These are phyloP conservation scores for Penicillium capsulatum DNA, from an alignment of 2,329 filamentous ascomycete species.

Conservation along the genomic window DNA sequence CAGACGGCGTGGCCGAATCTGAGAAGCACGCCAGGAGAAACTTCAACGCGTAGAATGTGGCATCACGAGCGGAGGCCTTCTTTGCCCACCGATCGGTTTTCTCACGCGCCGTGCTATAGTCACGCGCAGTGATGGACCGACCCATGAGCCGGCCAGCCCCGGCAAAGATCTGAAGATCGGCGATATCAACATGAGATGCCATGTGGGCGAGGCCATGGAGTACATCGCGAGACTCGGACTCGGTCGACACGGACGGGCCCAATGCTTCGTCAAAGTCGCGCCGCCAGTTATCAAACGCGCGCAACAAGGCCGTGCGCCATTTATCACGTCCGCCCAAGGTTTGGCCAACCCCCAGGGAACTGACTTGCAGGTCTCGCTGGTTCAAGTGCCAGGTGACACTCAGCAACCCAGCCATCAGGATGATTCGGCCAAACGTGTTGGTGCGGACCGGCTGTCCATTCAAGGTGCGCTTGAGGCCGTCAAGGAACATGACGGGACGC, in stretches of 20 bases:
- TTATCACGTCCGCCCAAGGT: conserved; percentile 83
- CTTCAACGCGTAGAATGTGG: conserved; percentile 85
- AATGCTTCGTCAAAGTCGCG: conserved; percentile 82
- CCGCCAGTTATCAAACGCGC: conserved; percentile 92
- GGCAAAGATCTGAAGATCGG: conserved; percentile 96
- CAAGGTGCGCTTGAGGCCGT: conserved; percentile 83
- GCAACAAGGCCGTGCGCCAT: conserved; percentile 79
- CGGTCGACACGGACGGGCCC: conserved; percentile 60
- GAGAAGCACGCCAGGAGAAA: conserved; percentile 78
- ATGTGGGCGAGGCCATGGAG: conserved; percentile 93
- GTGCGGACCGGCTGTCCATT: conserved; percentile 82
- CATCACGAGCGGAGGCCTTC: conserved; percentile 80
- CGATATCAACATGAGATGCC: conserved; percentile 95
- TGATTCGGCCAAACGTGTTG: conserved; percentile 87
- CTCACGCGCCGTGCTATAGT: conserved; percentile 72
- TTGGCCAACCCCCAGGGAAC: conserved; percentile 73
- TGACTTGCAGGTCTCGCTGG: conserved; percentile 88
- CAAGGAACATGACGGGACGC: conserved; percentile 81
- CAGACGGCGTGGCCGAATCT: conserved; percentile 35
- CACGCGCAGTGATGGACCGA: conserved; percentile 74
- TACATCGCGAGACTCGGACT: conserved; percentile 78
- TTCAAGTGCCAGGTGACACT: conserved; percentile 98
- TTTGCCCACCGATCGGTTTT: conserved; percentile 84
- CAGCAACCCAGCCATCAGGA: conserved; percentile 87
- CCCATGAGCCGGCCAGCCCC: conserved; percentile 80